Percentiles rank a stretch among this genome's conserved stretches.
Conservation (phyloP, 2,329 filamentous ascomycete genomes). For the Pochonia chlamydosporia region DNA sequence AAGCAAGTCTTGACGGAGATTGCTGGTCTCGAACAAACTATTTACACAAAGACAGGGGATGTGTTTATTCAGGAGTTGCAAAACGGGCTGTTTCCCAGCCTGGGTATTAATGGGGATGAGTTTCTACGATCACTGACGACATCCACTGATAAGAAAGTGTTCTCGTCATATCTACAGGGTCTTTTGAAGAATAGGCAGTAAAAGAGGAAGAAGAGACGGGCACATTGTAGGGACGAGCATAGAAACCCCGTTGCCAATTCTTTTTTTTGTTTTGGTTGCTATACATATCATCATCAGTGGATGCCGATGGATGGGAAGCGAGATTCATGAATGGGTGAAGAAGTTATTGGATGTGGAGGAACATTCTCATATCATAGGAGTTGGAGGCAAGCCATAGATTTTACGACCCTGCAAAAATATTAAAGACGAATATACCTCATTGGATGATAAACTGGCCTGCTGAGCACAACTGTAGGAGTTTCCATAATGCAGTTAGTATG, state of each 20-base stretch:
- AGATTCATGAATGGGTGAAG: background rate
- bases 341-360: background rate
- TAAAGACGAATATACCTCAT: background rate
- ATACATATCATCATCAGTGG: background rate
- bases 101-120: constrained; percentile 58
- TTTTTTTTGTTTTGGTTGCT: background rate
- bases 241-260: no score
- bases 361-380: background rate
- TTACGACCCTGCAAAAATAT: background rate
- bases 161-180: constrained; percentile 58
- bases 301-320: background rate
- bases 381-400: constrained; percentile 2
- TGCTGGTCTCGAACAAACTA: constrained; percentile 77
- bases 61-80: constrained; percentile 69
- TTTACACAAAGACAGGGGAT: constrained; percentile 84
- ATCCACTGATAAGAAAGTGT: constrained; percentile 52
- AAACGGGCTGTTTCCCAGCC: constrained; percentile 54
- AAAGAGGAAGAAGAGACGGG: background rate
- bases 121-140: constrained; percentile 55
- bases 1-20: constrained; percentile 86
- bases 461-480: no score
- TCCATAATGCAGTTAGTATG: no score
- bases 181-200: constrained; percentile 44
- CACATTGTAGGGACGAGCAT: background rate
- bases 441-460: no score